Base-by-base conservation (phyloP, 2,329 filamentous ascomycete species). In the Pseudogymnoascus sp. region DNA sequence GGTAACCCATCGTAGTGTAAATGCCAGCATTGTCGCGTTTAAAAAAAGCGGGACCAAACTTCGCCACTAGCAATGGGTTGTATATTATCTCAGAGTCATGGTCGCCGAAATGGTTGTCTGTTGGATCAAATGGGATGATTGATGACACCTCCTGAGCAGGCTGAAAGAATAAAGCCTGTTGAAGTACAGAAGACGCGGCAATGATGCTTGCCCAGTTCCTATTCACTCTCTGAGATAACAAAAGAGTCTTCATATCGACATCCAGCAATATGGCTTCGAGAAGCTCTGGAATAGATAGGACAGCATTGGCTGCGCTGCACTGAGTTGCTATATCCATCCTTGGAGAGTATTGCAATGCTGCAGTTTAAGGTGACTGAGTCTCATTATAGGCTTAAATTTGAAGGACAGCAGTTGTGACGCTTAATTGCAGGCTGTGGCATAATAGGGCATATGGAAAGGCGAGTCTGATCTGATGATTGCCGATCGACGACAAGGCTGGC, bases 1-100 rank as follows among this genome's bases (percentile, higher is more conserved):
- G n/a, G 43, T 6, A 2, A 4, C 8, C 1, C 1, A 18, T 6
- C 25, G 2, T 1, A 50, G 25, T 30, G 6, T 30, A 50, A 9
- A 4, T 4, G 25, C 43, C n/a, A 9, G 4, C 38, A 8, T 47
- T 4, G 7, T 25, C 28, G 20, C 25, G 30, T 4, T 20, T 47
- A 57, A 60, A 60, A 12, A 60, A 57, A 33, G 6, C 25, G 20
- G 28, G 6, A 14, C 38, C 58, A 33, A 60, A 60, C 9, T 60
- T 60, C n/a, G 12, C 43, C 58, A 43, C 58, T 47, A 54, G 9
- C 9, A 54, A 22, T 47, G 58, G 38, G 37, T 60, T 60, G 4
- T 50, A 50, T 50, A 50, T 50, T 50, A 33, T 50, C 25, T 50
- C n/a, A 2, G 25, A 50, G n/a, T 50, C 25, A 3, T 50, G 43